Base-by-base conservation (phyloP, 2,329 filamentous ascomycete species). In the Ilyonectria sp. region DNA sequence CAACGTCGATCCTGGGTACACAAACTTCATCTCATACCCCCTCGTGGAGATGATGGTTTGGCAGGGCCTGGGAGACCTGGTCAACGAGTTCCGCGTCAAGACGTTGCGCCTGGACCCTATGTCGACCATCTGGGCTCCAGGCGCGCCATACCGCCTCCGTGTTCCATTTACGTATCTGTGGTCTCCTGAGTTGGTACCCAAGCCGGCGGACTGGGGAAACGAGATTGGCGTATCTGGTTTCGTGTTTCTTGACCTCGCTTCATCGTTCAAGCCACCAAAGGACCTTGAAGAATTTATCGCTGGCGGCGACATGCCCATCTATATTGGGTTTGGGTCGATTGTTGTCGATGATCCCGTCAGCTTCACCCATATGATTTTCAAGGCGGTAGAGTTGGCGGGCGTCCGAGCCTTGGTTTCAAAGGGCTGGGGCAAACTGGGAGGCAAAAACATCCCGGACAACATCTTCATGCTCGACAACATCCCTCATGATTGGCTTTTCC, bases 21-120 rank as follows among this genome's bases (percentile, higher is more conserved):
- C 91, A 13, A 96, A 95, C 79, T 94, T 93, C 76, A 93, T 95
- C 78, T 92, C 89, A 2, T 96, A 95, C 76, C 90, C 92, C 0
- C 81, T 95, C 40, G 92, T 95, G 1, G 93, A 95, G 77, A 92
- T 94, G 89, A 93, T 95, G 87, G 92, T 94, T 1, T 97, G 94
- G 94, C 94, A 97, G 79, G 95, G 94, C 0, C 84, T 95, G 1
- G 93, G 93, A 2, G 93, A 95, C 77, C 82, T 95, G 31, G 88
- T 95, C 70, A 95, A 95, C 75, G 84, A 89, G 31, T 94, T 95
- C 72, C 86, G 93, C 53, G 85, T 89, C 6, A 89, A 90, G 61
- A 93, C 90, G 0, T 82, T 95, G 1, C 88, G 87, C 1, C 81
- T 95, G 0, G 93, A 95, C 70, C 91, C 92, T 0, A 89, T 95